Percentiles rank a stretch among this genome's conserved stretches.
Evolutionary conservation across 2,329 filamentous ascomycete genomes (phyloP).

Genomic region (Venturia asperata): DNA sequence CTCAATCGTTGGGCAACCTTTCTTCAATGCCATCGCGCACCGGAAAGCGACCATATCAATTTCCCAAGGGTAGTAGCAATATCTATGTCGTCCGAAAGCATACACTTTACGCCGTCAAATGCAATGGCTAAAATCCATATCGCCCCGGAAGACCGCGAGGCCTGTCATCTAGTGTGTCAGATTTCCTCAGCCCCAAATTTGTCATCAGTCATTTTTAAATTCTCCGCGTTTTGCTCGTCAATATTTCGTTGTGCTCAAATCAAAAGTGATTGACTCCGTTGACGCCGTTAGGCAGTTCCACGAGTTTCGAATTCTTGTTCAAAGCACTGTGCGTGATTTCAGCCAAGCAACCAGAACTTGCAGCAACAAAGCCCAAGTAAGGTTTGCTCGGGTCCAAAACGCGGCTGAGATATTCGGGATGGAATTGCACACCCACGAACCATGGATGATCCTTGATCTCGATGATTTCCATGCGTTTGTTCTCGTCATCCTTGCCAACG

Average conservation of each 20-base stretch:
- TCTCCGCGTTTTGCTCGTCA: neutral
- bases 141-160: neutral
- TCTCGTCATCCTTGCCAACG: conserved; percentile 71
- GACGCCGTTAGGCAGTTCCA: conserved; percentile 10
- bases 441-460: conserved; percentile 78
- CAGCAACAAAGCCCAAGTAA: conserved; percentile 79
- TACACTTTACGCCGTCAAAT: neutral
- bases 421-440: conserved; percentile 81
- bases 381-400: conserved; percentile 68
- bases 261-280: conserved; percentile 15
- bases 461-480: conserved; percentile 73
- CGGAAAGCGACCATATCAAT: neutral
- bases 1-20: neutral
- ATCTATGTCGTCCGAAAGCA: neutral
- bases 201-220: conserved; percentile 1
- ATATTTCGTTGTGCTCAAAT: conserved; percentile 22
- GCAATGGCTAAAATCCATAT: neutral
- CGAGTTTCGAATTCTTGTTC: neutral
- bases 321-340: conserved; percentile 30
- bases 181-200: neutral
- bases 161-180: neutral
- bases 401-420: conserved; percentile 75
- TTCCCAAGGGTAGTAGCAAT: neutral
- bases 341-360: conserved; percentile 60
- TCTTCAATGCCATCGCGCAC: too few relatives aligned